A percentile compares a stretch with the other conserved stretches of the same genome.
Evolutionary conservation across 1,284 basidiomycete genomes (phyloP).

Genomic region (Marasmius sp.): DNA sequence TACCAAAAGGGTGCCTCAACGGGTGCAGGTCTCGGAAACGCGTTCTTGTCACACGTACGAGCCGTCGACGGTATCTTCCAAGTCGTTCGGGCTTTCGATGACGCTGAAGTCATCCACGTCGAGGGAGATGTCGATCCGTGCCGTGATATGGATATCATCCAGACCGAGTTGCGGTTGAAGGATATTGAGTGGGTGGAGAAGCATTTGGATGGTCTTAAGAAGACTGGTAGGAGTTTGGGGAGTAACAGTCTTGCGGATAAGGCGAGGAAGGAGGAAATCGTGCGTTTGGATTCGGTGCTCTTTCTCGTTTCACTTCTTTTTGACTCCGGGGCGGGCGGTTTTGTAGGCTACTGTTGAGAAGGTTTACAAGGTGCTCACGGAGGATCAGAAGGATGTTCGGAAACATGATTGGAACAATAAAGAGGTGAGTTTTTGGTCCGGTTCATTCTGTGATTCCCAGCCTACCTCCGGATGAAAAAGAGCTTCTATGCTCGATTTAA

Average conservation of each 20-base stretch:
- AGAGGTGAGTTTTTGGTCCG: slow-evolving; percentile 70
- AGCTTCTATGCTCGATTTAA: slow-evolving; percentile 71
- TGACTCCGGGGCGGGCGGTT: slow-evolving; percentile 15
- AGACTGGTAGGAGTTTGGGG: slow-evolving; percentile 68
- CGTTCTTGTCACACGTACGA: slow-evolving; percentile 96
- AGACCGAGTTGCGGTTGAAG: slow-evolving; percentile 91
- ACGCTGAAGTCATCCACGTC: slow-evolving; percentile 98
- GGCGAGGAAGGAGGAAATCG: slow-evolving; percentile 96
- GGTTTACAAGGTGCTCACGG: slow-evolving; percentile 77
- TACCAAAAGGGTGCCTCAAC: slow-evolving; percentile 84
- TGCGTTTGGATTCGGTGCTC: slow-evolving; percentile 49
- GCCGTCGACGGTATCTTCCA: slow-evolving; percentile 99
- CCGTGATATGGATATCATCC: slow-evolving; percentile 98
- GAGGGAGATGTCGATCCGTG: slow-evolving; percentile 97
- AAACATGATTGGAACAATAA: slow-evolving; percentile 96
- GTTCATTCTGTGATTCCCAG: background rate
- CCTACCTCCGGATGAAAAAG: slow-evolving; percentile 73
- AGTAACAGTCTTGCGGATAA: slow-evolving; percentile 88
- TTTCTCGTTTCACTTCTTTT: background rate
- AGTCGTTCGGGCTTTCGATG: slow-evolving; percentile 96
- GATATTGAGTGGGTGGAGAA: slow-evolving; percentile 99
- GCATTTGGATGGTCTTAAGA: slow-evolving; percentile 79
- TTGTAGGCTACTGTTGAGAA: slow-evolving; percentile 82
- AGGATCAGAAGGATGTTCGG: slow-evolving; percentile 89
- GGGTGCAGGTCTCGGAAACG: slow-evolving; percentile 96